These are phyloP conservation scores for Phytophthora crassamura DNA, from an alignment of 352 stramenopile genomes.

Conservation along the genomic window DNA sequence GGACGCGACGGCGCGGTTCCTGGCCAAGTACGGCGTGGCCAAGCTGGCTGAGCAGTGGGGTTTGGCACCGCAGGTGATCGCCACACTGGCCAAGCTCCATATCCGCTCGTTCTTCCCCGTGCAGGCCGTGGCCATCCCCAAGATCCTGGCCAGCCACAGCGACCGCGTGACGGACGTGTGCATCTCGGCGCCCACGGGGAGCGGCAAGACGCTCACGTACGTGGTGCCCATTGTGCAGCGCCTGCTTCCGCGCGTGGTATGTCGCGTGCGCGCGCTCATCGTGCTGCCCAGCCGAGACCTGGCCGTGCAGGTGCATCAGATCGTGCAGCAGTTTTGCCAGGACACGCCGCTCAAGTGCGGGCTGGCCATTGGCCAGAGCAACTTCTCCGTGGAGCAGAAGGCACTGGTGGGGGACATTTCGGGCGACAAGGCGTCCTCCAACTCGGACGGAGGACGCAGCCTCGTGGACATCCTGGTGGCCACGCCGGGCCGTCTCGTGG, in stretches of 20 bases:
- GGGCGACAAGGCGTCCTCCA: conserved; percentile 4
- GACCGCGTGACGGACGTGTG: conserved; percentile 94
- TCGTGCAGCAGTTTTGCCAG: conserved; percentile 67
- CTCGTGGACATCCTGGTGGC: conserved; percentile 97
- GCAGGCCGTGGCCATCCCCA: conserved; percentile 94
- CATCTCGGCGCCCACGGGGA: conserved; percentile 97
- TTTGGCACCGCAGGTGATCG: conserved; percentile 50
- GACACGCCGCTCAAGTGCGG: conserved; percentile 89
- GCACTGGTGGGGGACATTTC: conserved; percentile 58
- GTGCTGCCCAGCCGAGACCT: conserved; percentile 97
- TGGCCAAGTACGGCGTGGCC: conserved; percentile 67
- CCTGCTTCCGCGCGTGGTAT: conserved; percentile 80
- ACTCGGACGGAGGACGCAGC: conserved; percentile 70
- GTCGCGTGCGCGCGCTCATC: conserved; percentile 94
- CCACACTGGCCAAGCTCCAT: conserved; percentile 46
- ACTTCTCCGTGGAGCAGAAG: conserved; percentile 86
- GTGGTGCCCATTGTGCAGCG: conserved; percentile 95
- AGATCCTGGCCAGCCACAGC: conserved; percentile 86
- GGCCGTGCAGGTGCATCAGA: conserved; percentile 89
- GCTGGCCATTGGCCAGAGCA: conserved; percentile 92
- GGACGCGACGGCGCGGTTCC: conserved; percentile 48
- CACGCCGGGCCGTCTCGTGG: conserved; percentile 96
- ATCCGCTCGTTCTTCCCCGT: conserved; percentile 95
- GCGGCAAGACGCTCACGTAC: conserved; percentile 98
- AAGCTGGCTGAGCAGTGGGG: conserved; percentile 68